Evolutionary conservation across 495 filamentous ascomycete species (phyloP).

Genomic region (Clohesyomyces aquaticus): DNA sequence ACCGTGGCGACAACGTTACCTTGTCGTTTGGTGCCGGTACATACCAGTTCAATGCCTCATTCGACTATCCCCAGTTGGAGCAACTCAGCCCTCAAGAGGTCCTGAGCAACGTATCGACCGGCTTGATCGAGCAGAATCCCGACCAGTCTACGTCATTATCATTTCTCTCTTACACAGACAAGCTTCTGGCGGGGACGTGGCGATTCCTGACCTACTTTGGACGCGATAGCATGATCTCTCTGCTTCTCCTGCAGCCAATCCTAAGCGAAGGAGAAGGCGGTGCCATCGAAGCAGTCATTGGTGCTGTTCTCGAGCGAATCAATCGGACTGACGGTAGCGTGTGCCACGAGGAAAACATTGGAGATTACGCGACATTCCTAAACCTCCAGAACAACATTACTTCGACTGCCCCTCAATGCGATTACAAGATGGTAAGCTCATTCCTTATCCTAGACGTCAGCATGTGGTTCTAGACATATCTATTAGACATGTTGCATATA

Average conservation of each 20-base stretch:
- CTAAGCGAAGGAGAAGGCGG: slow-evolving; percentile 60
- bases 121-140: slow-evolving; percentile 52
- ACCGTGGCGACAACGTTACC: slow-evolving; percentile 44
- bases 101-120: slow-evolving; percentile 53
- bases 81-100: slow-evolving; percentile 56
- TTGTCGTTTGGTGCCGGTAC: slow-evolving; percentile 55
- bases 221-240: slow-evolving; percentile 64
- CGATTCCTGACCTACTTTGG: slow-evolving; percentile 70
- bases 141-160: slow-evolving; percentile 58
- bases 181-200: slow-evolving; percentile 68
- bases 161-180: slow-evolving; percentile 65
- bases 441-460: too few relatives aligned
- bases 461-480: too few relatives aligned
- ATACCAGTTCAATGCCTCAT: slow-evolving; percentile 62
- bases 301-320: slow-evolving; percentile 61
- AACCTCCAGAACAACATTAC: slow-evolving; percentile 58
- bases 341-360: slow-evolving; percentile 69
- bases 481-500: too few relatives aligned
- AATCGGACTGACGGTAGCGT: slow-evolving; percentile 62
- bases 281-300: slow-evolving; percentile 64
- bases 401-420: slow-evolving; percentile 58
- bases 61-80: slow-evolving; percentile 64
- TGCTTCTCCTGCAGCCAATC: slow-evolving; percentile 60
- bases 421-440: slow-evolving; percentile 71
- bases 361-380: slow-evolving; percentile 65